These are phyloP conservation scores for Verbascum thapsus DNA, from an alignment of 257 asterid genomes.

Conservation along the genomic window DNA sequence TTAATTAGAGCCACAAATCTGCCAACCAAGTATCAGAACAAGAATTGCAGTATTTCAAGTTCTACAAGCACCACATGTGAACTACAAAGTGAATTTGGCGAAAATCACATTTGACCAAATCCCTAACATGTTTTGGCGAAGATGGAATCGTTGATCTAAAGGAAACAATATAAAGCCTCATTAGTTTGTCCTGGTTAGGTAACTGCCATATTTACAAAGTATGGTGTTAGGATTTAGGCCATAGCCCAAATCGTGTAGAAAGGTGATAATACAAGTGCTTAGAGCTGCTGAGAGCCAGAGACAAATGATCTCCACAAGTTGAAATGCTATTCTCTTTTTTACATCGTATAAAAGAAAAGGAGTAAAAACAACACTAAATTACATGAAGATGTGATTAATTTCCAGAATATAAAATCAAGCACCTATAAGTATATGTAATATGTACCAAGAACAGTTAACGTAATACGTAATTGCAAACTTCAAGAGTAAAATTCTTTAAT, in stretches of 20 bases:
- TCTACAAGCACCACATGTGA: background rate
- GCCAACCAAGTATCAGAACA: conserved; percentile 9
- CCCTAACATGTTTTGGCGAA: background rate
- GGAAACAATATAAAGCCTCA: background rate
- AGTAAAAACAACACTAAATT: background rate
- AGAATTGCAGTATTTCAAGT: background rate
- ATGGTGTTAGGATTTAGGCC: background rate
- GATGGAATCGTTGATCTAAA: background rate
- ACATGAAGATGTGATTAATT: background rate
- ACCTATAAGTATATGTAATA: background rate
- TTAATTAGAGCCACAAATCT: background rate
- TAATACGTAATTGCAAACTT: background rate
- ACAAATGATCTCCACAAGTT: background rate
- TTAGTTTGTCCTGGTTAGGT: background rate
- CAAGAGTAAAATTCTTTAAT: background rate
- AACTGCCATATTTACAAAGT: background rate
- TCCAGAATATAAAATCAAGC: background rate
- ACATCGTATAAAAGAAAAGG: background rate
- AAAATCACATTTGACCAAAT: no score
- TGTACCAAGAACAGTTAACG: no score
- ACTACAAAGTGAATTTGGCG: background rate
- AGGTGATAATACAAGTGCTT: background rate
- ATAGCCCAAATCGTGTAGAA: background rate
- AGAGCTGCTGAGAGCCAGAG: background rate
- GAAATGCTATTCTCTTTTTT: background rate